Base-by-base conservation (phyloP, 768 basidiomycete genomes). In the Amyloporia xantha region DNA sequence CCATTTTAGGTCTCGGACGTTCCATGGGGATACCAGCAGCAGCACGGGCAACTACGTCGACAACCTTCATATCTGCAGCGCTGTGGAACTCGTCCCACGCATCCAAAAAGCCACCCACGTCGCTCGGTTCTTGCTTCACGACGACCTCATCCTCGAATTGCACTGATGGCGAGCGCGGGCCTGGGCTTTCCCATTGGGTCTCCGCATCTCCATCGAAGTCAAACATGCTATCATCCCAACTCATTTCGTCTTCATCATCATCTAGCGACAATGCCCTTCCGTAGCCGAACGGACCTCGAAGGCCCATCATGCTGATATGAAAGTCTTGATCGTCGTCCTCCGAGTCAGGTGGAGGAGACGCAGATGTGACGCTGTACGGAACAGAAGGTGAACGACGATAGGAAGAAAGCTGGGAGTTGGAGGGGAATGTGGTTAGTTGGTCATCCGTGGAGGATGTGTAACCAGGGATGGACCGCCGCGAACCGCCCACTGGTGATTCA, bases 301-400 rank as follows among this genome's bases (percentile, higher is more conserved):
- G 55, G 50, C 71, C 63, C 1, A 71, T 72, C 76, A 61, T 60
- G 30, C 53, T 54, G 40, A 52, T 55, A 38, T 63, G 61, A 38
- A 48, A 59, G 49, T 76, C 74, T 49, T 79, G 77, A 15, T 75
- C 71, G 47, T 82, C 82, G 52, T 78, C 78, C 49, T 81, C 80
- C 3, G 81, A 85, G 56, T 87, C 84, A 3, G 86, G 86, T 11
- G 86, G 86, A 1, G 80, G 83, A 0, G 86, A 62, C 12, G 49
- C 56, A 4, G 58, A 84, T 11, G 79, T 78, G 39, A 71, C 62
- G 36, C 77, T 81, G 60, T 68, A 71, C 2, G 79, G 67, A 13
- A 81, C 65, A 1, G 82, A 82, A 33, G 81, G 82, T 73, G 75
- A 70, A 56, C 52, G 19, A 33, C 47, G 36, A n/a, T n/a, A n/a